Base-by-base conservation (phyloP, 345 rosid species). In the Cardamine resedifolia region DNA sequence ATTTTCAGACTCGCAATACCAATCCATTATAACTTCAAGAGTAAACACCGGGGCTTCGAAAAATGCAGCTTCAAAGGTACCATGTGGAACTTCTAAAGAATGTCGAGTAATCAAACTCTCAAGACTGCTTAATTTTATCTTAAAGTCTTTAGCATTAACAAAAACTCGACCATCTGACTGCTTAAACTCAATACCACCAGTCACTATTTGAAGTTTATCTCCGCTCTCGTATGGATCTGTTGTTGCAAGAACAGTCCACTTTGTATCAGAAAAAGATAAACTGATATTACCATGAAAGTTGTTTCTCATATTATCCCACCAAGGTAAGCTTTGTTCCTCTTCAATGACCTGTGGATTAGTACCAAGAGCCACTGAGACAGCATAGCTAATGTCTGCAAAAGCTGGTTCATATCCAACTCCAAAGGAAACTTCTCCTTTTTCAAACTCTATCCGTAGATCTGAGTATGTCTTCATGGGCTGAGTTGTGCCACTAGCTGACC, bases 271-370 rank as follows among this genome's bases (percentile, higher is more conserved):
- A 76, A 95, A 91, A 71, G 78, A 78, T 56, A 95, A 76, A 55
- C 85, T 69, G 61, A 86, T 78, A 73, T 81, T 86, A 73, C 99
- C 98, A 76, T 95, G 99, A 63, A 91, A 80, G 79, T 91, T 91
- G 76, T 95, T 87, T 79, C 99, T 88, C 94, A 92, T 86, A 51
- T 91, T 98, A 87, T 95, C 99, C 99, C 99, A 95, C 99, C 99
- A 95, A 0, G 99, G 98, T 64, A 95, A 90, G 75, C 82, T 95
- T 72, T 86, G 85, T 81, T 95, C 99, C 52, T 88, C 92, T 81
- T 95, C 92, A 21, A 84, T 78, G 24, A 88, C 88, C 75, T 71
- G 83, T 10, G 78, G 77, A 71, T 91, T 90, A 66, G 99, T 90
- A 68, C 97, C 96, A 69, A 95, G 97, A 31, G 97, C 99, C 77